phyloP scores from a whole-genome alignment of 805 yeast genomes.

The Candida coquimbonensis region DNA sequence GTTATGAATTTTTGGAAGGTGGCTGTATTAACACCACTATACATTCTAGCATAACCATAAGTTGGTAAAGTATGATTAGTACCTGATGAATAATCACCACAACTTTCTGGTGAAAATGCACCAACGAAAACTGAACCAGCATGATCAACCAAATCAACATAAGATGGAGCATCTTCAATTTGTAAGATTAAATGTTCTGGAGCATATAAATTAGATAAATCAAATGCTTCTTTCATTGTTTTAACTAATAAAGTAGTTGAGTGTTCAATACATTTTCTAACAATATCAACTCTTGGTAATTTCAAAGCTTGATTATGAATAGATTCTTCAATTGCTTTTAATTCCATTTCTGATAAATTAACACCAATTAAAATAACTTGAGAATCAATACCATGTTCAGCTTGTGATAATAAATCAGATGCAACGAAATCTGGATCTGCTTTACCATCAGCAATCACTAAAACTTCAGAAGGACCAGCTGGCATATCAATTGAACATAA shows the following conservation, averaged over 20 bases:
- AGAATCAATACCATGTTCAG: slow-evolving; percentile 98
- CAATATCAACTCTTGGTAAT: slow-evolving; percentile 89
- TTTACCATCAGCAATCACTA: slow-evolving; percentile 83
- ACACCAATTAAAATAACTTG: slow-evolving; percentile 92
- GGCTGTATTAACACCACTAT: slow-evolving; percentile 93
- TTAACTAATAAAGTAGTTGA: slow-evolving; percentile 73
- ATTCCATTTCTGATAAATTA: slow-evolving; percentile 50
- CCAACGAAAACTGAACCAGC: slow-evolving; percentile 98
- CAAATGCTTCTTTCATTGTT: slow-evolving; percentile 71
- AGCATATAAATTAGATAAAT: slow-evolving; percentile 85
- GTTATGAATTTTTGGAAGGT: slow-evolving; percentile 95
- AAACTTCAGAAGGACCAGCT: slow-evolving; percentile 98
- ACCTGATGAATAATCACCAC: slow-evolving; percentile 98
- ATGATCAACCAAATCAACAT: slow-evolving; percentile 69
- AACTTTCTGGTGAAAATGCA: slow-evolving; percentile 91
- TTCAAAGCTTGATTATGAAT: slow-evolving; percentile 75
- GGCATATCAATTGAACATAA: slow-evolving; percentile 98
- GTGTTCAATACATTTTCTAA: slow-evolving; percentile 86
- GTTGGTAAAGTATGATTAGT: slow-evolving; percentile 98
- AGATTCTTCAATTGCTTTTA: slow-evolving; percentile 70
- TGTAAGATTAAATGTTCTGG: slow-evolving; percentile 97
- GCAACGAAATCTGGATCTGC: slow-evolving; percentile 97
- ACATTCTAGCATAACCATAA: slow-evolving; percentile 95
- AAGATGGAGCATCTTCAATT: slow-evolving; percentile 67
- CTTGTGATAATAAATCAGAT: slow-evolving; percentile 92